phyloP scores from a whole-genome alignment of 2,329 filamentous ascomycete genomes.

The Pseudocercospora pini-densiflorae region DNA sequence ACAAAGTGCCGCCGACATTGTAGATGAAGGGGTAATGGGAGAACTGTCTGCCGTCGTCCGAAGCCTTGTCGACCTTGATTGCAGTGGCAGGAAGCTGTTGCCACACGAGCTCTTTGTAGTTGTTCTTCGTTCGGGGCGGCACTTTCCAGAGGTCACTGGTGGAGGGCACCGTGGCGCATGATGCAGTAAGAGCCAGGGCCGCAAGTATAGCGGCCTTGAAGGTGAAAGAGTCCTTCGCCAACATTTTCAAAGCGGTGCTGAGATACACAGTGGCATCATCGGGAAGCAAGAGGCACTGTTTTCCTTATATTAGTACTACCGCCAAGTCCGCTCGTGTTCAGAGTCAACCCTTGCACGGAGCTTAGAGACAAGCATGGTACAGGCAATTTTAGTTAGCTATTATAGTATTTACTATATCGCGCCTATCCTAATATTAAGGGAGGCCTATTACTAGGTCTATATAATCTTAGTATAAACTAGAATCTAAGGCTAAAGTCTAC shows the following conservation, averaged over 20 bases:
- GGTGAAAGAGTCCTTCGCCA: background rate
- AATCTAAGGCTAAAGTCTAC: too few relatives aligned
- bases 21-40: constrained; percentile 18
- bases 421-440: too few relatives aligned
- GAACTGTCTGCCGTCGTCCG: constrained; percentile 11
- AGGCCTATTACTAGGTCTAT: too few relatives aligned
- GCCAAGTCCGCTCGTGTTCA: too few relatives aligned
- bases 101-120: constrained; percentile 10
- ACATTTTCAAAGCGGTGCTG: background rate
- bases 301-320: too few relatives aligned
- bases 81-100: constrained; percentile 12
- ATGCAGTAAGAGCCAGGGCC: constrained; percentile 14
- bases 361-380: too few relatives aligned
- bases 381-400: too few relatives aligned
- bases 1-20: constrained; percentile 19
- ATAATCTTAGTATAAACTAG: too few relatives aligned
- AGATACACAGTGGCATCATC: too few relatives aligned
- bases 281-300: too few relatives aligned
- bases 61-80: constrained; percentile 12
- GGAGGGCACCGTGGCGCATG: constrained; percentile 3
- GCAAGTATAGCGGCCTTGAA: constrained; percentile 11
- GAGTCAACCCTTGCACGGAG: too few relatives aligned
- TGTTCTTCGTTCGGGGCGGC: constrained; percentile 1
- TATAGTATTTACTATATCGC: too few relatives aligned
- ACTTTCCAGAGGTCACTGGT: constrained; percentile 21